These are phyloP conservation scores for Cadophora sp. DNA, from an alignment of 2,329 filamentous ascomycete genomes.

Conservation along the genomic window DNA sequence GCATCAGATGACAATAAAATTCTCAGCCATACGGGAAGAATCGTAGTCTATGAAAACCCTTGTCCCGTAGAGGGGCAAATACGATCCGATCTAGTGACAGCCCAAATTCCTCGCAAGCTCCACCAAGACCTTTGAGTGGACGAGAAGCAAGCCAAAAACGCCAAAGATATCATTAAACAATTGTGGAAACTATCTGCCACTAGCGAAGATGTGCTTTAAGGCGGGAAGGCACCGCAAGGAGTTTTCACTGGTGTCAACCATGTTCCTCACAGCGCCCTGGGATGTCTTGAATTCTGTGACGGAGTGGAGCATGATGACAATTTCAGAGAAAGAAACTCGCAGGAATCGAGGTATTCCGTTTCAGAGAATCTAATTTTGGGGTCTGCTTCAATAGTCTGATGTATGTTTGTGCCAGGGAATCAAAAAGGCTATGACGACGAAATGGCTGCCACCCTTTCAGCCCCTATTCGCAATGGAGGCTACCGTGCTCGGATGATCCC, in stretches of 20 bases:
- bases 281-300: not conserved
- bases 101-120: not conserved
- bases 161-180: not conserved
- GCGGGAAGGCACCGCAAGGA: not conserved
- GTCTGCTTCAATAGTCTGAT: not conserved
- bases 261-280: not conserved
- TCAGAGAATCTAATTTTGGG: too few species aligned
- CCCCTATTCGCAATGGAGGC: not conserved
- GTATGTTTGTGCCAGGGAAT: not conserved
- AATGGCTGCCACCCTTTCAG: not conserved
- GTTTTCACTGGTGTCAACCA: not conserved
- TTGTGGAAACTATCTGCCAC: not conserved
- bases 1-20: not conserved
- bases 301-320: not conserved
- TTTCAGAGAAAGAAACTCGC: not conserved
- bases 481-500: not conserved
- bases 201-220: not conserved
- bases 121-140: not conserved
- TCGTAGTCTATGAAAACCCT: not conserved
- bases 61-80: not conserved
- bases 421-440: not conserved
- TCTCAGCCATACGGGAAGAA: not conserved
- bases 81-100: not conserved
- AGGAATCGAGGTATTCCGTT: not conserved
- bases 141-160: not conserved